Percentiles rank a stretch among this genome's conserved stretches.
phyloP scores from a whole-genome alignment of 257 asterid genomes.

The Avicennia marina region DNA sequence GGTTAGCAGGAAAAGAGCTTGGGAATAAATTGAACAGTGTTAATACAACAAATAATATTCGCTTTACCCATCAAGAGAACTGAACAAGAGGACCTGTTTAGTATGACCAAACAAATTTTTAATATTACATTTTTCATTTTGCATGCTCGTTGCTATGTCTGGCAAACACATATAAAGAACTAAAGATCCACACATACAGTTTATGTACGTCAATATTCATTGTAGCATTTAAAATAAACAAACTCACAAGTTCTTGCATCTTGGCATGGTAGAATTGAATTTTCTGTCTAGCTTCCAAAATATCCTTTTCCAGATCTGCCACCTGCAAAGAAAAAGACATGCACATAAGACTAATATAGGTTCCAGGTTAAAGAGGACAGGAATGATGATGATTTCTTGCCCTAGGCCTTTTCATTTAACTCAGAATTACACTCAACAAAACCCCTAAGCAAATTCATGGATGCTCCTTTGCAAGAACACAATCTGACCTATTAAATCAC shows the following conservation, averaged over 20 bases:
- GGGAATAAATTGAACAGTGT: too few relatives aligned
- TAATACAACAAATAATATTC: too few relatives aligned
- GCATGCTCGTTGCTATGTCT: neutral
- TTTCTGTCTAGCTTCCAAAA: constrained; percentile 81
- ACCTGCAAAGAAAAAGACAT: constrained; percentile 52
- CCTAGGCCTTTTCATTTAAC: too few relatives aligned
- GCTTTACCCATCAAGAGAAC: too few relatives aligned
- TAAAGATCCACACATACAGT: neutral
- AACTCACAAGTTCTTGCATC: constrained; percentile 98
- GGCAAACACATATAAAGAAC: constrained; percentile 5
- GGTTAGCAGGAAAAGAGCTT: too few relatives aligned
- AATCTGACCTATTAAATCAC: too few relatives aligned
- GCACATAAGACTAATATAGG: constrained; percentile 11
- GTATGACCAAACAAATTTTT: too few relatives aligned
- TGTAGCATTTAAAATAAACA: constrained; percentile 11
- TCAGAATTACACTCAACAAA: too few relatives aligned
- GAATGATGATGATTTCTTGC: too few relatives aligned
- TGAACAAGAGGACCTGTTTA: too few relatives aligned
- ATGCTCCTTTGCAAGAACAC: too few relatives aligned
- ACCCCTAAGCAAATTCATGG: too few relatives aligned
- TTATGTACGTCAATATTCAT: constrained; percentile 7
- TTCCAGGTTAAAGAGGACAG: constrained; percentile 4
- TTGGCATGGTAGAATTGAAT: constrained; percentile 77
- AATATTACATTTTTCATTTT: neutral
- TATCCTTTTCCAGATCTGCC: constrained; percentile 91